Percentiles rank a stretch among this genome's conserved stretches.
These are phyloP conservation scores for Trametes cingulata DNA, from an alignment of 768 basidiomycete genomes.

Conservation along the genomic window DNA sequence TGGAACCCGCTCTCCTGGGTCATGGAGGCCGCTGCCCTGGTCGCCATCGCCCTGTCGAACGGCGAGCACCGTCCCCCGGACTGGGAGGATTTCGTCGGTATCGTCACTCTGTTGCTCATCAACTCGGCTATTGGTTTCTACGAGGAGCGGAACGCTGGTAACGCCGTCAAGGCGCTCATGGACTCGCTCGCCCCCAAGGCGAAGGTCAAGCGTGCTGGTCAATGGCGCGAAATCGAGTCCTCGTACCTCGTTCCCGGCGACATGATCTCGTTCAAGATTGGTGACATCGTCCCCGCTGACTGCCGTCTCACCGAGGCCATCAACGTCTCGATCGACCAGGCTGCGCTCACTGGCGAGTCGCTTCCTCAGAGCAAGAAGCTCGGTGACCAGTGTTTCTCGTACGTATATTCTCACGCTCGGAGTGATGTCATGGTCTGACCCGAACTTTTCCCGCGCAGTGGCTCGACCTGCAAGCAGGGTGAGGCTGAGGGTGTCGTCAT, in stretches of 20 bases:
- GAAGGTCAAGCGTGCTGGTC: conserved; percentile 83
- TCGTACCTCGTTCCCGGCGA: conserved; percentile 91
- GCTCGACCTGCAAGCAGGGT: conserved; percentile 98
- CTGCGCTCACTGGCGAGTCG: conserved; percentile 96
- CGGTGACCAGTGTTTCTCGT: conserved; percentile 98
- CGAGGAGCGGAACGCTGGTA: conserved; percentile 95
- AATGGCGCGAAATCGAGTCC: conserved; percentile 91
- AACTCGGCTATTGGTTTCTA: conserved; percentile 99
- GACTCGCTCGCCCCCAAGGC: conserved; percentile 99
- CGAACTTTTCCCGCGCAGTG: conserved; percentile 46
- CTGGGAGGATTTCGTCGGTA: conserved; percentile 98
- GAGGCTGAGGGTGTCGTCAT: conserved; percentile 99
- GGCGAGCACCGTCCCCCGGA: conserved; percentile 85
- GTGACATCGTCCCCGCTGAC: conserved; percentile 97
- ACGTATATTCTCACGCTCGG: conserved; percentile 39
- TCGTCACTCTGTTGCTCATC: conserved; percentile 85
- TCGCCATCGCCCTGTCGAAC: conserved; percentile 95
- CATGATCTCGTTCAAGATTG: conserved; percentile 97
- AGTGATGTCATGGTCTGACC: neutral
- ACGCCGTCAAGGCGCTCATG: conserved; percentile 99
- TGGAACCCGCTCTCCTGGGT: conserved; percentile 99
- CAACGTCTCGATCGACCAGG: conserved; percentile 98
- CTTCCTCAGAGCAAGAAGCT: conserved; percentile 90
- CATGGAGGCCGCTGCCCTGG: conserved; percentile 95
- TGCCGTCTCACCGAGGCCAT: conserved; percentile 95